Evolutionary conservation across 139 green algal genomes (phyloP), one percentile per base, ranked within the genome.

Genomic region (Chlorella vulgaris): DNA sequence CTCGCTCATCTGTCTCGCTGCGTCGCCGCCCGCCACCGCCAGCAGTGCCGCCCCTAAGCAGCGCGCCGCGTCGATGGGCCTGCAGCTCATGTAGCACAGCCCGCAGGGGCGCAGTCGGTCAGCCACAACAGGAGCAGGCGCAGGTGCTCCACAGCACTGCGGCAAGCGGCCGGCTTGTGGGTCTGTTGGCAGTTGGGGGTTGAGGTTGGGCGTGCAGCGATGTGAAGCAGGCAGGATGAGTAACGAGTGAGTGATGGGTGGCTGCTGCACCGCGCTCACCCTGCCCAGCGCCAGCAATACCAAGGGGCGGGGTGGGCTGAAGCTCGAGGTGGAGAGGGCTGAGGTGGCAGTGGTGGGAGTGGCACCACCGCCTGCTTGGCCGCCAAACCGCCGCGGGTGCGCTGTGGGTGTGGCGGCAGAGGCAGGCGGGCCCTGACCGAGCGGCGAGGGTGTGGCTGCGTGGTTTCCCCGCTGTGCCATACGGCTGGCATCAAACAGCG

Each of bases 1-100:
- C 86, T 7, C 77, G 81, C 63, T 88, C 83, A 24, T 88, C 84
- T 6, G 60, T 68, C 43, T 83, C 84, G 31, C 76, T 76, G 40
- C 61, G 71, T 47, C 50, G 36, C 28, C 67, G 73, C 26, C 39
- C 28, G 36, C 6, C 29, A 26, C 42, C 19, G 1, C 61, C 51
- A 24, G 21, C 47, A 19, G 31, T 43, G 22, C 66, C 40, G 62
- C 73, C 39, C 21, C 62, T 40, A 55, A 75, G 28, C 53, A 60
- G 61, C 51, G 63, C 66, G 6, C 65, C 50, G 8, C 26, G 58
- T n/a, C 65, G 69, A 21, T 39, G 65, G 2, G 55, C 47, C 78
- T 76, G 69, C 68, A 66, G 4, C n/a, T n/a, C 4, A 33, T 7
- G 7, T 7, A 4, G 7, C 1, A 35, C 6, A 43, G 6, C n/a